Evolutionary conservation across 768 basidiomycete species (phyloP).

Genomic region (Rhizopogon sp.): DNA sequence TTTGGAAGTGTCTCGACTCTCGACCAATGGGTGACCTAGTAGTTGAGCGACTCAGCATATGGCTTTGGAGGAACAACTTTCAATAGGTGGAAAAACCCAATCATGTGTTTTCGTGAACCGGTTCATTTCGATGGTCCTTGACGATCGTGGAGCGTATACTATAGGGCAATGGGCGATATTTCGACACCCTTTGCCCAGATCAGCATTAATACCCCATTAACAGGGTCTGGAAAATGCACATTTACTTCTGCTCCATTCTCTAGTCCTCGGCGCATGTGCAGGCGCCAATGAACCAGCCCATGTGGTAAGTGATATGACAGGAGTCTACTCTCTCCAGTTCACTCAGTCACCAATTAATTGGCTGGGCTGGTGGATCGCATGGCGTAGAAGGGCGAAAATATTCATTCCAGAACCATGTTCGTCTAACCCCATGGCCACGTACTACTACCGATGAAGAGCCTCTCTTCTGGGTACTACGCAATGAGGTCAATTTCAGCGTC

Average conservation of each 20-base stretch:
- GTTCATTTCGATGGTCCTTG: not conserved
- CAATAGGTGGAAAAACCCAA: no score
- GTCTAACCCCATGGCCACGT: not conserved
- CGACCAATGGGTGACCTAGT: no score
- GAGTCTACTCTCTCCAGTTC: not conserved
- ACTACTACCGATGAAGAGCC: not conserved
- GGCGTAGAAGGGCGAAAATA: not conserved
- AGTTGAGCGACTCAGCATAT: no score
- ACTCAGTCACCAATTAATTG: not conserved
- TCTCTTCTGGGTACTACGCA: not conserved
- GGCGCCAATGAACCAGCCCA: not conserved
- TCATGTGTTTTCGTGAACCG: no score
- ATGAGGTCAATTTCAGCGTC: not conserved
- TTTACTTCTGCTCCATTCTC: conserved; percentile 1
- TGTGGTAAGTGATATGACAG: not conserved
- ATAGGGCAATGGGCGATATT: no score
- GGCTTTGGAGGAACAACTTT: no score
- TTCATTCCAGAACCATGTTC: not conserved
- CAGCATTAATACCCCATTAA: not conserved
- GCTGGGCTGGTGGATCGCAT: not conserved
- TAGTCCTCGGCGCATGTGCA: not conserved
- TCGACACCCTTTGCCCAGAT: not conserved
- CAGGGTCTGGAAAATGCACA: not conserved
- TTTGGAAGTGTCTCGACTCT: not conserved
- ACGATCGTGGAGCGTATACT: not conserved